phyloP scores from a whole-genome alignment of 192 early-diverging fungal genomes.

The Radiomyces spectabilis region DNA sequence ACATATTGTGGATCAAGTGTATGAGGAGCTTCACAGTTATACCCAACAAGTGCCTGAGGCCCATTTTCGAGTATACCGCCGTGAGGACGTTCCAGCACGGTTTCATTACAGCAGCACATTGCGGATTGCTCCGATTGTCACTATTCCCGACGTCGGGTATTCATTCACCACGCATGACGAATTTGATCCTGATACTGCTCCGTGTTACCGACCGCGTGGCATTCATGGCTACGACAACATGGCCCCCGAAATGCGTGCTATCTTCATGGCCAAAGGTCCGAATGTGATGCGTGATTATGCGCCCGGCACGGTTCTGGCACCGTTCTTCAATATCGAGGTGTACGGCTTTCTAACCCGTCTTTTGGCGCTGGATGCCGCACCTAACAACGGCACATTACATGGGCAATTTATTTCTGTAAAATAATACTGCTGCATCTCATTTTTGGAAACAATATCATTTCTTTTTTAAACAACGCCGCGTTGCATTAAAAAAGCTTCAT shows the following conservation, averaged over 20 bases:
- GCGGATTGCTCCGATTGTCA: conserved; percentile 69
- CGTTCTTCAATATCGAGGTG: conserved; percentile 67
- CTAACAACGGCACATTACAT: conserved; percentile 66
- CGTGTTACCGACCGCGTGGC: conserved; percentile 37
- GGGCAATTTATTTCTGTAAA: conserved; percentile 5
- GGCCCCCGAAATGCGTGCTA: conserved; percentile 72
- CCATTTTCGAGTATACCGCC: conserved; percentile 56
- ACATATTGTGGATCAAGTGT: conserved; percentile 40
- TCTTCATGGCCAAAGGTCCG: conserved; percentile 77
- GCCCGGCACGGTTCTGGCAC: conserved; percentile 26
- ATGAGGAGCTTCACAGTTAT: conserved; percentile 32
- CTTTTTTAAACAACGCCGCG: too few relatives aligned
- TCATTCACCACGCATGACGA: conserved; percentile 41
- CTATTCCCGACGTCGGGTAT: conserved; percentile 60
- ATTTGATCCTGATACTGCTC: conserved; percentile 20
- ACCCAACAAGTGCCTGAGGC: conserved; percentile 20
- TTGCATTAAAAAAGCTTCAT: too few relatives aligned
- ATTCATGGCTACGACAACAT: conserved; percentile 83
- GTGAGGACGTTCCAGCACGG: conserved; percentile 62
- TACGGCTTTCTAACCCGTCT: conserved; percentile 58
- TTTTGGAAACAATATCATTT: too few relatives aligned
- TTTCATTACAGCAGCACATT: conserved; percentile 64
- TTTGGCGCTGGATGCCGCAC: conserved; percentile 47
- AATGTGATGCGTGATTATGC: background rate
- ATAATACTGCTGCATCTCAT: too few relatives aligned